Base-by-base conservation (phyloP, 2,329 filamentous ascomycete genomes). In the Claviceps digitariae region DNA sequence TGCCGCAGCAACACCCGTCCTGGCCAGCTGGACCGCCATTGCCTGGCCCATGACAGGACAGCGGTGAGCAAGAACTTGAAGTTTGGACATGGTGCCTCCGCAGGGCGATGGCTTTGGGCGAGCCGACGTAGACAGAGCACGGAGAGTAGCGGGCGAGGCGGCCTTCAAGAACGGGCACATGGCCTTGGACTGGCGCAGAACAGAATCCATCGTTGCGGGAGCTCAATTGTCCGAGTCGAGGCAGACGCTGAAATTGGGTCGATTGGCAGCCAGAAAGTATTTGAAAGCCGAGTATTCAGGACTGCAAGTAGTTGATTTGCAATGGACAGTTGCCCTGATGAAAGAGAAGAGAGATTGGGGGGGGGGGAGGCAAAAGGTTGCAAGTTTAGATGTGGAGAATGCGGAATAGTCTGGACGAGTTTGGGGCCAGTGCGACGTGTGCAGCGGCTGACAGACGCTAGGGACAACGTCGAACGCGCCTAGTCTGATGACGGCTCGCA, bases 1-100 rank as follows among this genome's bases (percentile, higher is more conserved):
- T 51, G 75, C 70, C 54, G 74, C 68, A 56, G 73, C 69, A 51
- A 71, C 71, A 51, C 74, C 71, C 50, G 74, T 67, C 65, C 78
- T 77, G 57, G 81, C 76, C 47, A 79, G 79, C 77, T 96, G 91
- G 41, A 96, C 84, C 57, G 89, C 87, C 68, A 98, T 81, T 44
- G 93, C 93, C 78, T 96, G 95, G 70, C 90, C 91, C 93, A 98
- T 98, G 70, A 98, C 86, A 55, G 93, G 93, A 79, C 93, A 98
- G 69, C 91, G 89, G 66, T 90, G 85, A 64, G 89, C 93, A 65
- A 95, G 83, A 61, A 93, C 82, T 76, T 97, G 93, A 64, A 98
- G 79, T 74, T 95, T 97, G 65, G 90, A 95, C 82, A 97, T 95
- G 71, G 88, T 89, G 64, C 90, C 89, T 60, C 90, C 91, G 64